A percentile compares a stretch with the other conserved stretches of the same genome.
These are phyloP conservation scores for Colletotrichum melonis DNA, from an alignment of 2,329 filamentous ascomycete genomes.

Conservation along the genomic window DNA sequence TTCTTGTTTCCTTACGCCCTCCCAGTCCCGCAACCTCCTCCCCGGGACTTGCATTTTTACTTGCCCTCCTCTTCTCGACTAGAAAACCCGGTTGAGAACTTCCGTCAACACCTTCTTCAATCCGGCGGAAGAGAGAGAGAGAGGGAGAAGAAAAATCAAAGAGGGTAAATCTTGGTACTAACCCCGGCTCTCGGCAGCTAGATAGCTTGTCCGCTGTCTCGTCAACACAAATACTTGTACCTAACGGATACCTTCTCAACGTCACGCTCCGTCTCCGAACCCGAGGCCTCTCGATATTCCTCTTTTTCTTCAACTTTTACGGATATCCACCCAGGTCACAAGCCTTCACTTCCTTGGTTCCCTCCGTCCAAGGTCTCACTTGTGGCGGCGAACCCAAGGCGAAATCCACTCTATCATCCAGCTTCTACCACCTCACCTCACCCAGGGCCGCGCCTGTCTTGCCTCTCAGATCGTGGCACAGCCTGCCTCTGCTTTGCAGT, in stretches of 20 bases:
- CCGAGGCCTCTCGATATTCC: conserved; percentile 26
- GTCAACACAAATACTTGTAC: conserved; percentile 5
- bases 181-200: conserved; percentile 29
- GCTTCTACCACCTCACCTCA: neutral
- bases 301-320: neutral
- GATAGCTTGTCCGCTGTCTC: conserved; percentile 11
- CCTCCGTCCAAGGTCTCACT: conserved; percentile 21
- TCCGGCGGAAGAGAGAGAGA: neutral
- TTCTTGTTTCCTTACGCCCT: neutral
- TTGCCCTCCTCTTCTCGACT: neutral
- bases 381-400: conserved; percentile 2
- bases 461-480: conserved; percentile 22
- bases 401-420: neutral
- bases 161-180: conserved; percentile 14
- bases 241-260: conserved; percentile 8
- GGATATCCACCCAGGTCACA: conserved; percentile 21
- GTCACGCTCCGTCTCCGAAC: conserved; percentile 26
- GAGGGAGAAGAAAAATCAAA: neutral
- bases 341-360: conserved; percentile 33
- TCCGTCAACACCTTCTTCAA: conserved; percentile 13
- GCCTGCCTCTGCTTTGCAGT: conserved; percentile 28
- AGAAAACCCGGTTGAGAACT: neutral
- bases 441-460: conserved; percentile 10
- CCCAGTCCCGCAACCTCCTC: neutral
- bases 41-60: neutral